Evolutionary conservation across 345 rosid genomes (phyloP).

Genomic region (Carallia brachiata): DNA sequence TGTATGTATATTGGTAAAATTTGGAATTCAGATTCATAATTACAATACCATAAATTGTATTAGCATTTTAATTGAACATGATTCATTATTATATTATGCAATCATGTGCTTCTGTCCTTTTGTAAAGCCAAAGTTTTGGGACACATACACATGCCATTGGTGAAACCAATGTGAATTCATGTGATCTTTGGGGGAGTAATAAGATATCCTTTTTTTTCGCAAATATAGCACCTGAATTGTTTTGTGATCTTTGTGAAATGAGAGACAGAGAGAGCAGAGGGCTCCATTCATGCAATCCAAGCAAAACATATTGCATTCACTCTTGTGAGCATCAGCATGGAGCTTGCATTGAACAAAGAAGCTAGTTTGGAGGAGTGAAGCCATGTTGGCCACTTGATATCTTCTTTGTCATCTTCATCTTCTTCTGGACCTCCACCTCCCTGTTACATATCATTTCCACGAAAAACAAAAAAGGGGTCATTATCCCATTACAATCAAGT

Average conservation of each 20-base stretch:
- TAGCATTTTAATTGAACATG: too few relatives aligned
- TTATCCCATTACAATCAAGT: not conserved
- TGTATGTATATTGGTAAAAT: too few relatives aligned
- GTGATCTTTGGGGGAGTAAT: not conserved
- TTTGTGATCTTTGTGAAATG: constrained; percentile 69
- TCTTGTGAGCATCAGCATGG: constrained; percentile 86
- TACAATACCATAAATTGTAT: too few relatives aligned
- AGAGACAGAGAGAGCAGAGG: constrained; percentile 76
- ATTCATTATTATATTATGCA: too few relatives aligned
- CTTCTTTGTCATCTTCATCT: constrained; percentile 17
- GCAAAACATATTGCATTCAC: constrained; percentile 97
- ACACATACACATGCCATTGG: constrained; percentile 16
- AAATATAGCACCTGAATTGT: constrained; percentile 63
- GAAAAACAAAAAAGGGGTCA: not conserved
- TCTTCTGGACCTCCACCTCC: constrained; percentile 59
- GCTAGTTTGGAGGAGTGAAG: constrained; percentile 58
- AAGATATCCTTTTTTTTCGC: too few relatives aligned
- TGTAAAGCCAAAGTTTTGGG: constrained; percentile 3
- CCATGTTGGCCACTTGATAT: constrained; percentile 70
- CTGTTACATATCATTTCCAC: constrained; percentile 11
- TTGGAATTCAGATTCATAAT: too few relatives aligned
- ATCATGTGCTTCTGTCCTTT: not conserved
- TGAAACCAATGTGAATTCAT: constrained; percentile 23
- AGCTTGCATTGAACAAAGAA: constrained; percentile 90
- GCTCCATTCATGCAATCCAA: constrained; percentile 84